Percentiles rank a stretch among this genome's conserved stretches.
These are phyloP conservation scores for Sporothrix brasiliensis DNA, from an alignment of 2,329 filamentous ascomycete genomes.

Conservation along the genomic window DNA sequence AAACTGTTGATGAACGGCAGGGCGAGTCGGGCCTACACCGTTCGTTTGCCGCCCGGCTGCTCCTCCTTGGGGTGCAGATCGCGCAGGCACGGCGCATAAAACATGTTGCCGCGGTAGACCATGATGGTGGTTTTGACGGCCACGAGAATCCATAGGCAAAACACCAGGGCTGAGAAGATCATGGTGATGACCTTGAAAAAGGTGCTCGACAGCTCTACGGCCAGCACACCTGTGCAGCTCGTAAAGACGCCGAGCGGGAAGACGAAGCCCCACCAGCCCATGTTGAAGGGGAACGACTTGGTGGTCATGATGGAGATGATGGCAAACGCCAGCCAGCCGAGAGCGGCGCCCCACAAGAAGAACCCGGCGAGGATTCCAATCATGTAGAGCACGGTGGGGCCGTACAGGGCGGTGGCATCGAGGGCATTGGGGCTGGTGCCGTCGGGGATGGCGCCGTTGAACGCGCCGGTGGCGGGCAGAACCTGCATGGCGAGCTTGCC, in stretches of 20 bases:
- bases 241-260: conserved; percentile 48
- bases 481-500: conserved; percentile 47
- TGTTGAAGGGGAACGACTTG: conserved; percentile 45
- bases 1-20: not conserved
- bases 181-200: conserved; percentile 48
- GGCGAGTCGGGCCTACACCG: conserved; percentile 1
- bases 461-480: conserved; percentile 44
- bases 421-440: conserved; percentile 43
- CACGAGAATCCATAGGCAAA: conserved; percentile 50
- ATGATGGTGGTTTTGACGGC: conserved; percentile 46
- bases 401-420: conserved; percentile 43
- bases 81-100: conserved; percentile 51
- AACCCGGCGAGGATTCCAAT: conserved; percentile 49
- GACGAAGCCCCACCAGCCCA: conserved; percentile 48
- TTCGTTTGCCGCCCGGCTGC: conserved; percentile 30
- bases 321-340: conserved; percentile 45
- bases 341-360: conserved; percentile 44
- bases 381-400: conserved; percentile 59
- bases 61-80: conserved; percentile 36
- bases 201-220: conserved; percentile 47
- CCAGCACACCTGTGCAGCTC: conserved; percentile 48
- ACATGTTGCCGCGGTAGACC: conserved; percentile 48
- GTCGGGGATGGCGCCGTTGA: conserved; percentile 41
- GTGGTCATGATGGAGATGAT: conserved; percentile 41
- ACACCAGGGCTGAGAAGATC: conserved; percentile 48